Conservation (phyloP, 2,329 filamentous ascomycete species). For the Phaeoacremonium minimum region DNA sequence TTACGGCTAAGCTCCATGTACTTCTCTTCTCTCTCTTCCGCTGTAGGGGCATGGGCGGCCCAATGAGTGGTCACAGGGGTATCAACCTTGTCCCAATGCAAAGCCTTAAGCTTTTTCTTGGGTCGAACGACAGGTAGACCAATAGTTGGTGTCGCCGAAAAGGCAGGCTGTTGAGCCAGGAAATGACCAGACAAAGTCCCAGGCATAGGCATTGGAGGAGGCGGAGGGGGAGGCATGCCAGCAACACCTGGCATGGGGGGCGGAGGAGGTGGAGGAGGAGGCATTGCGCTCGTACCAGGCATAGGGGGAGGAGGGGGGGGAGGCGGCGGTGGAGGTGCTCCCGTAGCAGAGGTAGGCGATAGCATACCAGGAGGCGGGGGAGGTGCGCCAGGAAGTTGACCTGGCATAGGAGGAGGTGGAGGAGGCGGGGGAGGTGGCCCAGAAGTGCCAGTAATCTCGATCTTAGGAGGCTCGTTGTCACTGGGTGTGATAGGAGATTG, state of each 20-base stretch:
- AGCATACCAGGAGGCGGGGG: constrained; percentile 46
- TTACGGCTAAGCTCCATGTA: constrained; percentile 90
- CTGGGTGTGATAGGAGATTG: constrained; percentile 63
- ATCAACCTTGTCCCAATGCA: constrained; percentile 99
- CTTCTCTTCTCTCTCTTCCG: constrained; percentile 88
- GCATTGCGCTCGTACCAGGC: constrained; percentile 14
- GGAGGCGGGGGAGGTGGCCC: constrained; percentile 33
- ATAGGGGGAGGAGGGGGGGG: constrained; percentile 45
- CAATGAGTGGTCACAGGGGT: constrained; percentile 87
- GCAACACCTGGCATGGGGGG: constrained; percentile 36
- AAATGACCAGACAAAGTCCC: constrained; percentile 73
- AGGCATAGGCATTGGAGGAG: constrained; percentile 61
- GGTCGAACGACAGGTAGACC: constrained; percentile 78
- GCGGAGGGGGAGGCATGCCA: constrained; percentile 36
- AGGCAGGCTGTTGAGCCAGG: constrained; percentile 59
- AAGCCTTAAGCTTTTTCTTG: constrained; percentile 98
- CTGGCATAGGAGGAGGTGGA: constrained; percentile 24
- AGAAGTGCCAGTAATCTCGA: constrained; percentile 46
- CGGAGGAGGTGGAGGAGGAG: constrained; percentile 31
- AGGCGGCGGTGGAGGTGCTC: constrained; percentile 35
- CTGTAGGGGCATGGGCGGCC: constrained; percentile 82
- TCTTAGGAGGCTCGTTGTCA: constrained; percentile 57
- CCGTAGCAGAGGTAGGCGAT: constrained; percentile 39
- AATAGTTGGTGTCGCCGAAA: constrained; percentile 51
- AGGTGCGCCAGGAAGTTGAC: constrained; percentile 26